Conservation (phyloP, 495 filamentous ascomycete genomes). For the Eremomyces bilateralis region DNA sequence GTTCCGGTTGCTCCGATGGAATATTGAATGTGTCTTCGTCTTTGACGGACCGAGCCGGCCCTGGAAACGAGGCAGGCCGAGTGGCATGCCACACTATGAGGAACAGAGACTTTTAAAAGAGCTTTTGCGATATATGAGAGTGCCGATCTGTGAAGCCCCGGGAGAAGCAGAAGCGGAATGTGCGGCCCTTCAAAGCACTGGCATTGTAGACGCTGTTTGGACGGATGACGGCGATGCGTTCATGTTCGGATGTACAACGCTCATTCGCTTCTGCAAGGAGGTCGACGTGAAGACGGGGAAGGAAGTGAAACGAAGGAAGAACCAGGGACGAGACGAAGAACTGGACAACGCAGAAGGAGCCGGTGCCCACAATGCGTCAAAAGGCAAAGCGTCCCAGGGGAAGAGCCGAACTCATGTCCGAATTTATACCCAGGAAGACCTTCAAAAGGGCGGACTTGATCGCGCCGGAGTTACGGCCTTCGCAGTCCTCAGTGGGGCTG, state of each 20-base stretch:
- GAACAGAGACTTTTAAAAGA: slow-evolving; percentile 24
- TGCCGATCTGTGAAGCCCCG: slow-evolving; percentile 66
- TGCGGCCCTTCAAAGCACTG: slow-evolving; percentile 58
- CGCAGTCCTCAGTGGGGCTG: slow-evolving; percentile 85
- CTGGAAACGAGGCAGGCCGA: slow-evolving; percentile 71
- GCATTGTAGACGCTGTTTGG: slow-evolving; percentile 82
- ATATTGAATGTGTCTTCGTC: slow-evolving; percentile 82
- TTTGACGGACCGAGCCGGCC: slow-evolving; percentile 89
- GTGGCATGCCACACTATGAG: slow-evolving; percentile 22
- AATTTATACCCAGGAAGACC: not conserved
- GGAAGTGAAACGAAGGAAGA: too few relatives aligned
- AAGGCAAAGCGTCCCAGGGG: too few relatives aligned
- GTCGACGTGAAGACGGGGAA: too few relatives aligned
- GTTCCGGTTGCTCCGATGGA: slow-evolving; percentile 53
- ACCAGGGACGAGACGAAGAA: too few relatives aligned
- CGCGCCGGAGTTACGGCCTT: slow-evolving; percentile 81
- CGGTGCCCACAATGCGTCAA: too few relatives aligned
- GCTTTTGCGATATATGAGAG: slow-evolving; percentile 64
- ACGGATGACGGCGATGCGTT: slow-evolving; percentile 95
- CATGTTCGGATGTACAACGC: slow-evolving; percentile 85
- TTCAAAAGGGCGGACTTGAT: slow-evolving; percentile 25
- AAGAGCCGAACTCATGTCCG: slow-evolving; percentile 27
- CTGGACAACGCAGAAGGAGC: too few relatives aligned
- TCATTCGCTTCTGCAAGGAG: not conserved
- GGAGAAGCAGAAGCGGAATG: slow-evolving; percentile 97